Percentiles rank a stretch among this genome's conserved stretches.
Conservation (phyloP, 2,329 filamentous ascomycete species). For the Phoma herbarum region DNA sequence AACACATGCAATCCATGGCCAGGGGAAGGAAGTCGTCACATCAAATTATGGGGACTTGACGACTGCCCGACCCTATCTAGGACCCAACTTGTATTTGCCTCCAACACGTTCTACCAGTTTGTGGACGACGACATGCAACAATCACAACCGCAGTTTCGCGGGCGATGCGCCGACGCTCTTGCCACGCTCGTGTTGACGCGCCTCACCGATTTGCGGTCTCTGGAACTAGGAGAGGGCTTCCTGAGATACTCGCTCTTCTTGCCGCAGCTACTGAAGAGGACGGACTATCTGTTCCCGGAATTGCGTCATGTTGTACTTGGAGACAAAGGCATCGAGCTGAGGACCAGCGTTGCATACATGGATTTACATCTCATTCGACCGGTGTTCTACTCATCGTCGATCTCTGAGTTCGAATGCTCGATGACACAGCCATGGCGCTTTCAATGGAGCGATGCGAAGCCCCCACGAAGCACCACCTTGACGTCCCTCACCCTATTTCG, state of each 20-base stretch:
- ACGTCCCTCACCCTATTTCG: constrained; percentile 34
- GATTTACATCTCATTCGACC: constrained; percentile 38
- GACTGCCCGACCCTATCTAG: constrained; percentile 27
- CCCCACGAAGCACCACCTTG: constrained; percentile 28
- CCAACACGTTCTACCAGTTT: constrained; percentile 34
- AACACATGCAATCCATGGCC: constrained; percentile 34
- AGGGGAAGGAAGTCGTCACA: constrained; percentile 13
- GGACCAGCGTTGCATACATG: constrained; percentile 31
- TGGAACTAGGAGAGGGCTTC: constrained; percentile 38
- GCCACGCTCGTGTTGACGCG: constrained; percentile 34
- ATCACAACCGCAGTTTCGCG: constrained; percentile 28
- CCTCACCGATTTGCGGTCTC: constrained; percentile 26
- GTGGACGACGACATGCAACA: constrained; percentile 37
- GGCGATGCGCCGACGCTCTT: constrained; percentile 34
- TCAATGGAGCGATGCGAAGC: constrained; percentile 25
- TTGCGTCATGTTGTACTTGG: constrained; percentile 30
- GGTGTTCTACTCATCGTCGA: constrained; percentile 32
- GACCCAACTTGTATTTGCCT: constrained; percentile 28
- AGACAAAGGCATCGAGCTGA: constrained; percentile 25
- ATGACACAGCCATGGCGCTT: constrained; percentile 39
- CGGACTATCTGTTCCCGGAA: constrained; percentile 31
- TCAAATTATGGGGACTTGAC: constrained; percentile 37
- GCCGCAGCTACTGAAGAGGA: constrained; percentile 36
- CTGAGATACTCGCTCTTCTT: constrained; percentile 38
- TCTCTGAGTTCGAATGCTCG: constrained; percentile 31